A percentile compares a stretch with the other conserved stretches of the same genome.
Conservation (phyloP, 192 early-diverging fungal genomes). For the Entomortierella beljakovae region DNA sequence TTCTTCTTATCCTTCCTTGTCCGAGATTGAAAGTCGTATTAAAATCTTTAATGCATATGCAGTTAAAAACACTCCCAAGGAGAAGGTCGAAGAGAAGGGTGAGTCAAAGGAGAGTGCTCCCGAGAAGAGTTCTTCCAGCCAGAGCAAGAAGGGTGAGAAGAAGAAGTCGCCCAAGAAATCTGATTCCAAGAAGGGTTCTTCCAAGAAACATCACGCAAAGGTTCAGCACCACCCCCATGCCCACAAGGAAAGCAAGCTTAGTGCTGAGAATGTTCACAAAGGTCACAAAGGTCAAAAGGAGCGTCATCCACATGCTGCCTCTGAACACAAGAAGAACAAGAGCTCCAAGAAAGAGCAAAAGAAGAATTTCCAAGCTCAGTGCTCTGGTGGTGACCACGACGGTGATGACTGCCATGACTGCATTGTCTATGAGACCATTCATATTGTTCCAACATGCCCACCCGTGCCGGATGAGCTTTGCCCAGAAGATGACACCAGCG, state of each 20-base stretch:
- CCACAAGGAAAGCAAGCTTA: too few species aligned
- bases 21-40: slow-evolving; percentile 18
- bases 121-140: background rate
- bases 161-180: background rate
- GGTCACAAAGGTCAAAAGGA: background rate
- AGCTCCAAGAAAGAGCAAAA: background rate
- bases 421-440: slow-evolving; percentile 12
- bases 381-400: background rate
- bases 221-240: background rate
- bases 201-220: background rate
- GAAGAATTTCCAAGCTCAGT: background rate
- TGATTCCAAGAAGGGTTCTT: background rate
- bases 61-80: background rate
- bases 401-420: slow-evolving; percentile 9
- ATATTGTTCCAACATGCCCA: slow-evolving; percentile 1
- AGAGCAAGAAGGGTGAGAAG: background rate
- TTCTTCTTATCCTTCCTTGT: slow-evolving; percentile 3
- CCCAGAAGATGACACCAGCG: too few species aligned
- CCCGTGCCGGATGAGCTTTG: too few species aligned
- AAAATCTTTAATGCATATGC: slow-evolving; percentile 10
- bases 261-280: too few species aligned
- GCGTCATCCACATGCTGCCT: background rate
- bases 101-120: background rate
- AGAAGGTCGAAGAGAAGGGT: background rate
- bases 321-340: too few species aligned